These are phyloP conservation scores for Paecilomyces dactylethromorphus DNA, from an alignment of 2,329 filamentous ascomycete genomes.

Conservation along the genomic window DNA sequence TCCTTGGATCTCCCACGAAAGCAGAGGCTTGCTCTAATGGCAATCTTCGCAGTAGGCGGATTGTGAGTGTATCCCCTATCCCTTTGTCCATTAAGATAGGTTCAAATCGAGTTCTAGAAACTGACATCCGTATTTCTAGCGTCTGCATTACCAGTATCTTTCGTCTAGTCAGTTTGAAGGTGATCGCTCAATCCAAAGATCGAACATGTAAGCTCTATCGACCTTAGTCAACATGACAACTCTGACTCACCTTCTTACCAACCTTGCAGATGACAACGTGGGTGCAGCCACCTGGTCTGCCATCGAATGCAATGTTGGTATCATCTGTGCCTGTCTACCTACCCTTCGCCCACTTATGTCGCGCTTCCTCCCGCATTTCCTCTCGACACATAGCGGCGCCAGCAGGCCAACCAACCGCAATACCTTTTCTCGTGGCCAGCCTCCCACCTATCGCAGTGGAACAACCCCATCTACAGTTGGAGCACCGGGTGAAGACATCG, in stretches of 20 bases:
- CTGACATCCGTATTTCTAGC: constrained; percentile 7
- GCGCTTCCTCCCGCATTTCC: constrained; percentile 21
- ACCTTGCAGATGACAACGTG: constrained; percentile 25
- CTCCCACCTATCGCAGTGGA: constrained; percentile 17
- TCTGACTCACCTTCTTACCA: neutral
- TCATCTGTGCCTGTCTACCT: constrained; percentile 37
- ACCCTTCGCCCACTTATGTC: constrained; percentile 30
- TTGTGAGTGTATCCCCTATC: constrained; percentile 20
- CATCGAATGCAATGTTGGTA: constrained; percentile 34
- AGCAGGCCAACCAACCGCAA: constrained; percentile 8
- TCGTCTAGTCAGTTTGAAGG: constrained; percentile 24
- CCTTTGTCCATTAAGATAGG: neutral
- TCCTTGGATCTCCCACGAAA: constrained; percentile 34
- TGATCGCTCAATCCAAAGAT: constrained; percentile 24
- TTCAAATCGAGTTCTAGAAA: neutral
- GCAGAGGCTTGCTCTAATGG: constrained; percentile 36
- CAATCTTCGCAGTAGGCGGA: constrained; percentile 36
- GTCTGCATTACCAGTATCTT: constrained; percentile 30
- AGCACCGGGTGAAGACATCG: constrained; percentile 20
- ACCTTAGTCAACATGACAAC: neutral
- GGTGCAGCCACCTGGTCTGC: constrained; percentile 31
- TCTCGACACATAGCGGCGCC: constrained; percentile 18
- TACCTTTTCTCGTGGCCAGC: constrained; percentile 8
- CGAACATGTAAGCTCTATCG: constrained; percentile 22
- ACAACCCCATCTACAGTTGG: constrained; percentile 19